Percentiles rank a stretch among this genome's conserved stretches.
These are phyloP conservation scores for Fusarium sp. DNA, from an alignment of 2,329 filamentous ascomycete genomes.

Conservation along the genomic window DNA sequence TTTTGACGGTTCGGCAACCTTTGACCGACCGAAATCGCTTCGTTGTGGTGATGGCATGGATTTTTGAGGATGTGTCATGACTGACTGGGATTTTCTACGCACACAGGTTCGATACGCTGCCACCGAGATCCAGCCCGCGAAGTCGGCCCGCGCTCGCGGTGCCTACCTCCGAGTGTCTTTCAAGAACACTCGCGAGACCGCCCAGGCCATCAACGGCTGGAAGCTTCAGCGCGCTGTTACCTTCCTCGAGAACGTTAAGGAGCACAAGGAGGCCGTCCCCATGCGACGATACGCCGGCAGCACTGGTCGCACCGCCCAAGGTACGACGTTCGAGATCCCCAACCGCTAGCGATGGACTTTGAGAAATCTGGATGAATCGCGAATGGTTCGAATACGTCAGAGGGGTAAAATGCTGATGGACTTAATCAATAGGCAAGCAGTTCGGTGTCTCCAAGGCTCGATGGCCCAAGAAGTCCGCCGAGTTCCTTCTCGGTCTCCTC, in stretches of 20 bases:
- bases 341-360: constrained; percentile 18
- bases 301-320: constrained; percentile 97
- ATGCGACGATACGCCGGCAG: constrained; percentile 98
- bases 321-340: constrained; percentile 71
- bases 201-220: constrained; percentile 99
- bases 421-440: constrained; percentile 82
- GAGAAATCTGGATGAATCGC: constrained; percentile 19
- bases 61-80: constrained; percentile 25
- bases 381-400: constrained; percentile 14
- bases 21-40: constrained; percentile 2
- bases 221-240: constrained; percentile 94
- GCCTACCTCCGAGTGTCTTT: constrained; percentile 99
- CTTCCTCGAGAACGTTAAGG: constrained; percentile 98
- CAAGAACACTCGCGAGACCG: constrained; percentile 99
- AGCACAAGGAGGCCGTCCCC: constrained; percentile 96
- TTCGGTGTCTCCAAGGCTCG: constrained; percentile 98
- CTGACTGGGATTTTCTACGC: constrained; percentile 45
- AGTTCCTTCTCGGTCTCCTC: constrained; percentile 96
- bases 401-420: constrained; percentile 47
- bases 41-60: constrained; percentile 16
- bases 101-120: constrained; percentile 93
- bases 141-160: constrained; percentile 97
- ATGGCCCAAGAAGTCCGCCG: constrained; percentile 99
- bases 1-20: constrained; percentile 22
- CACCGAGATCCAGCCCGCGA: constrained; percentile 85